Conservation (phyloP, 2,329 filamentous ascomycete species). For the Penicillium sp. region DNA sequence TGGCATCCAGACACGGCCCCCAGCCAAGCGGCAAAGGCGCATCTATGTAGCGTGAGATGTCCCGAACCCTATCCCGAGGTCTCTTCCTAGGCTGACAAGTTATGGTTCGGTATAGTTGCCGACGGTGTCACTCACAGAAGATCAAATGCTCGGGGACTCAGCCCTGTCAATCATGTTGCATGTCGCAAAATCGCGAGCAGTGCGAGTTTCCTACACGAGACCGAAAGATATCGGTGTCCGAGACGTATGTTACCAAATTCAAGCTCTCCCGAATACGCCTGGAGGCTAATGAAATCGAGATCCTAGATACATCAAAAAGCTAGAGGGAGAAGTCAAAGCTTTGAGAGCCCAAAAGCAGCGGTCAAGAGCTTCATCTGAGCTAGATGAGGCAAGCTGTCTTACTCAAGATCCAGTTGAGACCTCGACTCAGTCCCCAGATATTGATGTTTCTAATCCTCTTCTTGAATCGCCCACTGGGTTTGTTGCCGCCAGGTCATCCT, state of each 20-base stretch:
- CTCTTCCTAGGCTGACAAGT: not conserved
- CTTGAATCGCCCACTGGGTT: not conserved
- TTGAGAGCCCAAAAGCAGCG: not conserved
- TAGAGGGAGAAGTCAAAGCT: not conserved
- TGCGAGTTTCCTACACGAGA: not conserved
- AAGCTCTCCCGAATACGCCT: not conserved
- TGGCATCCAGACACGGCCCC: not conserved
- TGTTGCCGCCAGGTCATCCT: not conserved
- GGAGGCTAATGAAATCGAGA: not conserved
- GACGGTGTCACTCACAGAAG: conserved; percentile 40
- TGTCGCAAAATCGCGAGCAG: conserved; percentile 16
- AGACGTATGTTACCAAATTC: not conserved
- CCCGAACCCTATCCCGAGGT: not conserved
- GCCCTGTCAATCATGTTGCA: conserved; percentile 36
- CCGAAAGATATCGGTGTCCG: not conserved
- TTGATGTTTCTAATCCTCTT: not conserved
- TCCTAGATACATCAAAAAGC: not conserved
- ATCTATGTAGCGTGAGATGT: not conserved
- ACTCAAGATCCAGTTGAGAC: not conserved
- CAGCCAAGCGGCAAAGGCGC: not conserved
- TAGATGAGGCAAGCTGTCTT: not conserved
- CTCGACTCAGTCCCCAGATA: not conserved
- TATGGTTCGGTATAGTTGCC: conserved; percentile 22
- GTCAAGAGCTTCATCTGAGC: not conserved
- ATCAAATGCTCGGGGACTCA: conserved; percentile 41